phyloP scores from a whole-genome alignment of 1,284 basidiomycete species.

The Cryptococcus sp. region DNA sequence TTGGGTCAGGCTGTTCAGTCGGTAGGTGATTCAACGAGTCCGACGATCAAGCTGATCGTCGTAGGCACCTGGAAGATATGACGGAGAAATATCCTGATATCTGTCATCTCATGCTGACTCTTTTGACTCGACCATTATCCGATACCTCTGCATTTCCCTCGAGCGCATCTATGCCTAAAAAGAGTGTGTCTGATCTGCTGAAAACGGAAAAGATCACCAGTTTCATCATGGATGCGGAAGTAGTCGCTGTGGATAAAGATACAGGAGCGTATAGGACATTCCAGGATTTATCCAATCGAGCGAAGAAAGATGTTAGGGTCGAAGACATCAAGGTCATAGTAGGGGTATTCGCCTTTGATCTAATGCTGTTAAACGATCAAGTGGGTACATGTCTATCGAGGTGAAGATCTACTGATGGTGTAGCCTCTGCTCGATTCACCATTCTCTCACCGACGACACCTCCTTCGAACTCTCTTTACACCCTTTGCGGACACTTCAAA shows the following conservation, averaged over 20 bases:
- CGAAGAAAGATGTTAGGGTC: conserved; percentile 94
- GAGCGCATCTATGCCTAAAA: conserved; percentile 22
- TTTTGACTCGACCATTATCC: conserved; percentile 41
- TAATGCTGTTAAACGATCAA: conserved; percentile 90
- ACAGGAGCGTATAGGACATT: conserved; percentile 87
- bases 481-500: conserved; percentile 52
- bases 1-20: conserved; percentile 71
- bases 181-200: conserved; percentile 27
- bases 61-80: conserved; percentile 82
- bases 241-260: conserved; percentile 86
- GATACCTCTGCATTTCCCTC: conserved; percentile 22
- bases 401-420: not conserved
- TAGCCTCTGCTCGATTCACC: conserved; percentile 67
- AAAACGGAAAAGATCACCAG: conserved; percentile 52
- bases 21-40: conserved; percentile 37
- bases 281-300: conserved; percentile 91
- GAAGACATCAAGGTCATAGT: conserved; percentile 95
- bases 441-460: conserved; percentile 66
- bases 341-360: conserved; percentile 91
- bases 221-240: conserved; percentile 93
- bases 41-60: not conserved
- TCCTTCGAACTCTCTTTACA: conserved; percentile 61
- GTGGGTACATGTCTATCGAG: conserved; percentile 50
- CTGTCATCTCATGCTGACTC: conserved; percentile 54
- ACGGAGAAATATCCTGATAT: conserved; percentile 92